Evolutionary conservation across 495 filamentous ascomycete species (phyloP).

Genomic region (Lasiosphaeria ovina): DNA sequence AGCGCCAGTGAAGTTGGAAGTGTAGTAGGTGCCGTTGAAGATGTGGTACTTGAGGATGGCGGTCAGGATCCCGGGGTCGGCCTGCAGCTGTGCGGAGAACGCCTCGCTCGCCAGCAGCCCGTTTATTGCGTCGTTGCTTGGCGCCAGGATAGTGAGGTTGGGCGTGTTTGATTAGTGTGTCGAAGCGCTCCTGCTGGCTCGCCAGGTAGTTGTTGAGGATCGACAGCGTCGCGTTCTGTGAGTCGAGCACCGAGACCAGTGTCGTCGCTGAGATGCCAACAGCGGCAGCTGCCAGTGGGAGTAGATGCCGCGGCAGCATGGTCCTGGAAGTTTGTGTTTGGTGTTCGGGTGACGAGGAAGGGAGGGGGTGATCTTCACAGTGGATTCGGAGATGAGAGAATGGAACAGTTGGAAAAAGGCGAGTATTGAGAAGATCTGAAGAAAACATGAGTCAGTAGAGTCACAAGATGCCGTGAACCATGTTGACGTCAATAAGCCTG

Average conservation of each 20-base stretch:
- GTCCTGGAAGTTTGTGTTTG: conserved; percentile 20
- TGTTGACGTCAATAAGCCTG: too few species aligned
- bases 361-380: conserved; percentile 2
- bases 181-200: conserved; percentile 38
- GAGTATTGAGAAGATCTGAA: background rate
- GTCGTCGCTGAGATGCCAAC: conserved; percentile 31
- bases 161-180: conserved; percentile 37
- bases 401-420: too few species aligned
- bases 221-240: conserved; percentile 39
- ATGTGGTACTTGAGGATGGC: conserved; percentile 65
- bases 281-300: conserved; percentile 26
- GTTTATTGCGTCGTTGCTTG: conserved; percentile 57
- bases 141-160: conserved; percentile 65
- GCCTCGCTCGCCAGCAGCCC: conserved; percentile 35
- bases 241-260: conserved; percentile 36
- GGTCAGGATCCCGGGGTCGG: conserved; percentile 38
- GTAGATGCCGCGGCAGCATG: conserved; percentile 34
- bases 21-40: conserved; percentile 53
- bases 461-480: background rate
- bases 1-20: conserved; percentile 37
- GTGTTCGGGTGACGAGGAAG: background rate
- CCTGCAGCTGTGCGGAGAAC: conserved; percentile 24
- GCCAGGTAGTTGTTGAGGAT: conserved; percentile 46
- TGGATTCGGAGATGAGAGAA: background rate
- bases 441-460: background rate